phyloP scores from a whole-genome alignment of 2,329 filamentous ascomycete species.

The Claviceps sorghi region DNA sequence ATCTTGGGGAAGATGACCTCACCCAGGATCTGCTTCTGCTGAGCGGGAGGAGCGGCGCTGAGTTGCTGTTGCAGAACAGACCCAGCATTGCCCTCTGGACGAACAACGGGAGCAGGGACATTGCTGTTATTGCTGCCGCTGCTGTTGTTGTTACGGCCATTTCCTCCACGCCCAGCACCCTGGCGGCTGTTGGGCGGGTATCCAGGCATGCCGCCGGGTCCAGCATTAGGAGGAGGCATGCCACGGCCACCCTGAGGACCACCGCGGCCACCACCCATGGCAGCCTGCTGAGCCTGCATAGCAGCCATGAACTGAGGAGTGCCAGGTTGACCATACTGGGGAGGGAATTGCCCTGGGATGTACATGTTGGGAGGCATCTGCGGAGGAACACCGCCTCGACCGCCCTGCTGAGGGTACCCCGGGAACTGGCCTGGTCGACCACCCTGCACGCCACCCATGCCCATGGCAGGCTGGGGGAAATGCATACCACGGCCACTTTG shows the following conservation, averaged over 20 bases:
- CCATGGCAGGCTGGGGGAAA: slow-evolving; percentile 50
- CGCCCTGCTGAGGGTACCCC: slow-evolving; percentile 71
- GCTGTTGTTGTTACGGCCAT: slow-evolving; percentile 13
- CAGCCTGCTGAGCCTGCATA: slow-evolving; percentile 57
- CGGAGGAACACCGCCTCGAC: slow-evolving; percentile 74
- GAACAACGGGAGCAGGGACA: slow-evolving; percentile 33
- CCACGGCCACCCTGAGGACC: slow-evolving; percentile 55
- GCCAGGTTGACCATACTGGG: slow-evolving; percentile 65
- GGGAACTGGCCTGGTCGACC: slow-evolving; percentile 80
- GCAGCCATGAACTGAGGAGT: slow-evolving; percentile 69
- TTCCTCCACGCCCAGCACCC: slow-evolving; percentile 32
- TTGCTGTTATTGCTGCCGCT: slow-evolving; percentile 17
- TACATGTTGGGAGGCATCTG: slow-evolving; percentile 83
- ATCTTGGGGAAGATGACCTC: slow-evolving; percentile 99
- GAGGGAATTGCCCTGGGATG: slow-evolving; percentile 66
- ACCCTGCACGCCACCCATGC: slow-evolving; percentile 57
- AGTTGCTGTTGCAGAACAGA: slow-evolving; percentile 44
- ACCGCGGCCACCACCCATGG: slow-evolving; percentile 46
- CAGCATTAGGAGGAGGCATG: slow-evolving; percentile 54
- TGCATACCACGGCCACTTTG: slow-evolving; percentile 51
- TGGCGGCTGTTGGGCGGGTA: slow-evolving; percentile 43
- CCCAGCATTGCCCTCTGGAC: slow-evolving; percentile 18
- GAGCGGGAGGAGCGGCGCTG: slow-evolving; percentile 41
- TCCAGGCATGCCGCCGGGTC: slow-evolving; percentile 35
- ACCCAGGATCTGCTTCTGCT: slow-evolving; percentile 98